phyloP scores from a whole-genome alignment of 2,329 filamentous ascomycete species.

The Coniochaeta hoffmannii region DNA sequence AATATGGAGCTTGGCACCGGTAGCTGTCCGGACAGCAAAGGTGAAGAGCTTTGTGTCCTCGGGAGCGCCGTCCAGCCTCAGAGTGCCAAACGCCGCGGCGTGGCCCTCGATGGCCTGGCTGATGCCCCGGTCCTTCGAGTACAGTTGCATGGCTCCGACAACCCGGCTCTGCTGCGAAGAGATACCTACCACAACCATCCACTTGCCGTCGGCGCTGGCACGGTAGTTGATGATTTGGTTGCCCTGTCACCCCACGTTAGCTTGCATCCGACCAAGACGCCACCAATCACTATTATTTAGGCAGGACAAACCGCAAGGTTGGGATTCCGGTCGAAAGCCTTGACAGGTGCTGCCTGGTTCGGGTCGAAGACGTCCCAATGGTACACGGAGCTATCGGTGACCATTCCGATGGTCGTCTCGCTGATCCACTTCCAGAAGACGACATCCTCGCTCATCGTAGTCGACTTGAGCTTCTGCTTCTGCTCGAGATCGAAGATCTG shows the following conservation, averaged over 20 bases:
- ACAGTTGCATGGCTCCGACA: constrained; percentile 93
- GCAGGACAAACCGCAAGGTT: constrained; percentile 66
- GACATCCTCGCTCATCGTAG: constrained; percentile 94
- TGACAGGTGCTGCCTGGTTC: constrained; percentile 69
- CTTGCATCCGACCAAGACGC: background rate
- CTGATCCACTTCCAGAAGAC: constrained; percentile 99
- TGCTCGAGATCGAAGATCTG: constrained; percentile 94
- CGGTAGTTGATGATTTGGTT: constrained; percentile 99
- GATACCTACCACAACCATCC: constrained; percentile 97
- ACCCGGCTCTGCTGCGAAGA: constrained; percentile 89
- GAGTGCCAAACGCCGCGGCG: constrained; percentile 85
- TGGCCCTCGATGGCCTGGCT: constrained; percentile 98
- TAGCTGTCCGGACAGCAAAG: constrained; percentile 85
- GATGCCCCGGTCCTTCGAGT: constrained; percentile 91
- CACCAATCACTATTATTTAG: background rate
- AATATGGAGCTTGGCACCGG: constrained; percentile 91
- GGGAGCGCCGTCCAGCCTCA: constrained; percentile 81
- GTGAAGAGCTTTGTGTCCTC: constrained; percentile 93
- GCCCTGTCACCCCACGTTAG: constrained; percentile 44
- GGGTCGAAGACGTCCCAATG: constrained; percentile 97
- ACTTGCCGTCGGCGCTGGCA: constrained; percentile 90
- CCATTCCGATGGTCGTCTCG: constrained; percentile 77
- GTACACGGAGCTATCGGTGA: constrained; percentile 86
- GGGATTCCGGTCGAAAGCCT: constrained; percentile 89
- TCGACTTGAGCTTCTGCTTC: constrained; percentile 95